phyloP scores from a whole-genome alignment of 2,329 filamentous ascomycete genomes.

The Aureobasidium sp. region DNA sequence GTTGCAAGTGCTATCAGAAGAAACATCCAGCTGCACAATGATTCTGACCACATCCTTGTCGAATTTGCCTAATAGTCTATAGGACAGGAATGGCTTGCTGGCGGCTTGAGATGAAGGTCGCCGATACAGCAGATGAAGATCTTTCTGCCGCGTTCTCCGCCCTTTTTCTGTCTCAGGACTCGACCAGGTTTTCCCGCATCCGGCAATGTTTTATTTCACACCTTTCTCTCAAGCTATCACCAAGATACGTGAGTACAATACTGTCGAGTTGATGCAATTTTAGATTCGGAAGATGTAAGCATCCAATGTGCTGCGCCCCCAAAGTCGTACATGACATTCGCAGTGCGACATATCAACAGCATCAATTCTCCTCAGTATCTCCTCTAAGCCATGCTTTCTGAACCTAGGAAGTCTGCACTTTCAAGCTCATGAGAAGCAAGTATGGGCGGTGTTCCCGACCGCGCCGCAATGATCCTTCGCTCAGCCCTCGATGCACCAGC shows the following conservation, averaged over 20 bases:
- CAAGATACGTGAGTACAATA: not conserved
- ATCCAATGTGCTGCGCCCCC: conserved; percentile 1
- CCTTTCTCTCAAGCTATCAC: not conserved
- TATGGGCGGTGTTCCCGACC: not conserved
- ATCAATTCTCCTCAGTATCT: not conserved
- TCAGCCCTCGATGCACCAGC: conserved; percentile 6
- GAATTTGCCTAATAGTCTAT: not conserved
- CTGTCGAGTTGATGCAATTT: not conserved
- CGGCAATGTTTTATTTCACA: no score
- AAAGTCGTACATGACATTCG: conserved; percentile 1
- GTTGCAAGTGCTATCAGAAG: no score
- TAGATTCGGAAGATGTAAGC: conserved; percentile 1
- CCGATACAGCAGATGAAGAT: not conserved
- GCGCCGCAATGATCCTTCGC: conserved; percentile 6
- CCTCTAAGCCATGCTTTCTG: not conserved
- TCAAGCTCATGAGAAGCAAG: not conserved
- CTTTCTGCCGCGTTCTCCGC: not conserved
- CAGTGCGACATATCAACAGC: conserved; percentile 9
- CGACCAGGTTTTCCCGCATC: not conserved
- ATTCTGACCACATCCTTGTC: conserved; percentile 1
- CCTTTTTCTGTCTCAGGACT: not conserved
- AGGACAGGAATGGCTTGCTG: not conserved
- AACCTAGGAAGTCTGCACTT: not conserved
- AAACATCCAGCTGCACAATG: not conserved
- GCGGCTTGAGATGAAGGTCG: not conserved